Base-by-base conservation (phyloP, 768 basidiomycete species). In the Suillus ampliporus region DNA sequence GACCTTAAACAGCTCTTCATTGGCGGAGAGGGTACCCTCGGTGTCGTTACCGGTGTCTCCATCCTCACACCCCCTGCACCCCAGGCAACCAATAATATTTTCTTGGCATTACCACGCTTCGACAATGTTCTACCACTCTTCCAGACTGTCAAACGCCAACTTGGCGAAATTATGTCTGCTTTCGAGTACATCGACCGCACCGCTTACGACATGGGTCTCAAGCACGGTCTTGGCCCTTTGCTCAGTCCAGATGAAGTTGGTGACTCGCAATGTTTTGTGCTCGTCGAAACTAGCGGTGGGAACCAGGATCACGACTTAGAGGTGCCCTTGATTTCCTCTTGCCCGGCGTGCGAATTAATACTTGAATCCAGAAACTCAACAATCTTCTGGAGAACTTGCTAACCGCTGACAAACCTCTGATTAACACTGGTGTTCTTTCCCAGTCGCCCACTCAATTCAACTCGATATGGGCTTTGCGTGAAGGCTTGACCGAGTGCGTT, bases 1-100 rank as follows among this genome's bases (percentile, higher is more conserved):
- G 97, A 99, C 75, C 82, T 99, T 51, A 99, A 99, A 76, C 97
- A 99, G 71, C 85, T 99, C 19, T 99, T 99, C 78, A 97, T 99
- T 67, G 97, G 97, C 14, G 89, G 92, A 7, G 97, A 99, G 74
- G 97, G 97, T 57, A 98, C 97, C 0, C 88, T 99, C 26, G 97
- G 97, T 50, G 82, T 99, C 60, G 88, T 99, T 63, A 99, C 97
- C 13, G 97, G 86, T 26, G 92, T 98, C 43, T 97, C 96, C 4
- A 96, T 99, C 71, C 83, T 98, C 64, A 93, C 96, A 23, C 92
- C 97, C 0, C 81, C 92, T 52, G 83, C 90, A 64, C 88, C 89
- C 17, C 86, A 88, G 70, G 89, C 95, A 5, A 88, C 91, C 57
- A 96, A 93, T 75, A 97, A 97, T 70, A 88, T 96, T 66, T 90